These are phyloP conservation scores for Umbilicus rupestris DNA, from an alignment of 164 flowering plant genomes.

Conservation along the genomic window DNA sequence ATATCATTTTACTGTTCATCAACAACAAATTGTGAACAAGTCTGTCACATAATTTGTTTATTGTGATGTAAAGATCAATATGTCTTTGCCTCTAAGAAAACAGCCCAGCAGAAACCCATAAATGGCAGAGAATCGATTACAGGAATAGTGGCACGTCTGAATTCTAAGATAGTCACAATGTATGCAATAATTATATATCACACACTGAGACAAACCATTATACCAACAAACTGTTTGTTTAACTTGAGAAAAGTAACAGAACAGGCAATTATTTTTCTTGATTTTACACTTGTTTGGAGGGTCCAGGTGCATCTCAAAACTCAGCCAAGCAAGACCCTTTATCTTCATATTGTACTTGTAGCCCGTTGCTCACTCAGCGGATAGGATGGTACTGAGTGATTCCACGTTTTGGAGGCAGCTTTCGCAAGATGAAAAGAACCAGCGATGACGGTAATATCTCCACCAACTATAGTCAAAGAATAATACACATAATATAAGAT, in stretches of 20 bases:
- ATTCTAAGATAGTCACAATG: background rate
- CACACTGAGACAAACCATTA: constrained; percentile 5
- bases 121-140: background rate
- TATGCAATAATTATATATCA: background rate
- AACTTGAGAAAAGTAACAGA: background rate
- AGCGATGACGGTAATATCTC: constrained; percentile 81
- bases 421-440: constrained; percentile 81
- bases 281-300: background rate
- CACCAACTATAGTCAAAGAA: constrained; percentile 43
- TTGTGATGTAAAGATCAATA: too few species aligned
- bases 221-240: background rate
- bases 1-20: too few species aligned
- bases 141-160: background rate
- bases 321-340: constrained; percentile 1
- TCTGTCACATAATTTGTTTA: too few species aligned
- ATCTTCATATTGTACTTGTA: background rate
- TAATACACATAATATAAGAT: background rate
- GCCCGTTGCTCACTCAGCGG: constrained; percentile 26
- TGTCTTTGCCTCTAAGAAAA: too few species aligned
- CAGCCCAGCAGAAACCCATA: too few species aligned
- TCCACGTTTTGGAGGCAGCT: constrained; percentile 87
- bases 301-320: constrained; percentile 15
- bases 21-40: too few species aligned
- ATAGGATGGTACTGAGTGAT: constrained; percentile 80
- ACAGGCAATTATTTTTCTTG: background rate